Evolutionary conservation across 2,329 filamentous ascomycete genomes (phyloP), one percentile per base, ranked within the genome.

Genomic region (Incumbomyces delicatus): DNA sequence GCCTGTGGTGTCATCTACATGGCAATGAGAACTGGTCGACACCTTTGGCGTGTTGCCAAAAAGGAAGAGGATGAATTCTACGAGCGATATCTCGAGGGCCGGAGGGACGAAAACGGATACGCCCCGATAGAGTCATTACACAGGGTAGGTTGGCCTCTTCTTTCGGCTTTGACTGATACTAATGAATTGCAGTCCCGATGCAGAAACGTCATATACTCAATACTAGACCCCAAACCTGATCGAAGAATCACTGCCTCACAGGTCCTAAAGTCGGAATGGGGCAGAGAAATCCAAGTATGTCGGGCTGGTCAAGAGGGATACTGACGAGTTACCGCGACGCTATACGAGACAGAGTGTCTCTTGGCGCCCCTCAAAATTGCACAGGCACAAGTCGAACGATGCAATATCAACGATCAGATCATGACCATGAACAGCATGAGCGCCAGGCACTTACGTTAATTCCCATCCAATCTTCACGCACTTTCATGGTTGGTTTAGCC

Each of bases 1-100:
- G 92, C 92, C 18, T 95, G 88, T 50, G 92, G 92, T 62, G 92
- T 98, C 43, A 98, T 98, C 50, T 98, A 98, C 70, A 98, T 98
- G 92, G 92, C 92, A 12, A 98, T 98, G 92, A 78, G 92, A 49
- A 96, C 90, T 1, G 92, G 92, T 5, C 78, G 92, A 44, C 92
- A 98, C 66, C 74, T 98, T 7, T 98, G 92, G 92, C 84, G 89
- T 46, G 80, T 95, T n/a, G 92, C 92, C 6, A 90, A 90, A 66
- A 94, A 88, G 67, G 89, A 94, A 46, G 90, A 96, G 55, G 92
- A 98, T 60, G 92, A 96, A 61, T 98, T 96, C 59, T 98, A 95
- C 63, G 85, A 86, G 53, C 83, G 88, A 35, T 98, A 98, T 62
- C 77, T 98, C 4, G 85, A 94, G 61, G 92, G 92, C 27, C 81